These are phyloP conservation scores for Aspergillus ochraceoroseus DNA, from an alignment of 2,329 filamentous ascomycete genomes.

Conservation along the genomic window DNA sequence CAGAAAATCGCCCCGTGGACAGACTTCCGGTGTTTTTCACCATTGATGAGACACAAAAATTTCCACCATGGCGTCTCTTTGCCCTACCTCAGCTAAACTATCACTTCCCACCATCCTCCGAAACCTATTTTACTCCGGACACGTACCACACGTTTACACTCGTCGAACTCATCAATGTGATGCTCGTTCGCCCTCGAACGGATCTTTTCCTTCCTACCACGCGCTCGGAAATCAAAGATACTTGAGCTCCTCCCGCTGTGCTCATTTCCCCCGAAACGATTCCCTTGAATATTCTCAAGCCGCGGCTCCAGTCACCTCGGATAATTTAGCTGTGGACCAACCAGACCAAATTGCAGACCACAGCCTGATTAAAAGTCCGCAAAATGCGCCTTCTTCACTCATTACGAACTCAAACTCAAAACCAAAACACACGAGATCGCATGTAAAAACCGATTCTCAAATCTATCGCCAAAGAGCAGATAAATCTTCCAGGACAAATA, in stretches of 20 bases:
- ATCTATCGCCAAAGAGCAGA: not conserved
- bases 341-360: too few relatives aligned
- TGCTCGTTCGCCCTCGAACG: constrained; percentile 2
- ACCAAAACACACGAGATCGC: not conserved
- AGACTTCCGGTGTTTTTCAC: too few relatives aligned
- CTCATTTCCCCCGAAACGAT: not conserved
- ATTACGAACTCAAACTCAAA: not conserved
- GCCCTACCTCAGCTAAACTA: constrained; percentile 25
- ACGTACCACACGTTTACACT: constrained; percentile 15
- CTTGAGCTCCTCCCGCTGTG: constrained; percentile 5
- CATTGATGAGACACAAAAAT: too few relatives aligned
- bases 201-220: constrained; percentile 8
- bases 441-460: not conserved
- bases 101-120: constrained; percentile 25
- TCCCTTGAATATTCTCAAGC: not conserved
- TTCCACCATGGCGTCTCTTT: constrained; percentile 22
- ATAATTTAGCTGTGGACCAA: too few relatives aligned
- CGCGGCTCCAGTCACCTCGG: too few relatives aligned
- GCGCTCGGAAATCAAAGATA: constrained; percentile 4
- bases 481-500: constrained; percentile 1
- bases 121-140: constrained; percentile 25
- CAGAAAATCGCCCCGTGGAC: too few relatives aligned
- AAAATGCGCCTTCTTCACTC: too few relatives aligned
- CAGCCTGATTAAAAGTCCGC: too few relatives aligned
- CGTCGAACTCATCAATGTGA: constrained; percentile 8